Conservation (phyloP, 257 asterid genomes). For the Lycium barbarum region DNA sequence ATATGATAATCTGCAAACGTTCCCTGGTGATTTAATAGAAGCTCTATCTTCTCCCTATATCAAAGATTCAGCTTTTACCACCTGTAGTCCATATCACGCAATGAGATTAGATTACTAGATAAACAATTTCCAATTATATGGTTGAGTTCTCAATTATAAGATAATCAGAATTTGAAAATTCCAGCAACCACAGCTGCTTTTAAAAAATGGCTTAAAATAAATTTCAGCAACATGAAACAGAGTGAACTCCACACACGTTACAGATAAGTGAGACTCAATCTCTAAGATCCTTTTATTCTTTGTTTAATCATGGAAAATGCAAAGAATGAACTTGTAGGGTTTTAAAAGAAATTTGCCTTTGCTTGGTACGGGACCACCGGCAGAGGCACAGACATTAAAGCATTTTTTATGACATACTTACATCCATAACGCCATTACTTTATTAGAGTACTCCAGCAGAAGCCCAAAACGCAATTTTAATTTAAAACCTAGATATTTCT, state of each 20-base stretch:
- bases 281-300: neutral
- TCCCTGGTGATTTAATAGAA: no score
- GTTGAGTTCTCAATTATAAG: neutral
- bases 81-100: neutral
- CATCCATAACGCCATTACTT: neutral
- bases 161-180: neutral
- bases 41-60: neutral
- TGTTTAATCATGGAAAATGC: neutral
- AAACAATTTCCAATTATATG: neutral
- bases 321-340: neutral
- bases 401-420: neutral
- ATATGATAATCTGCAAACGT: no score
- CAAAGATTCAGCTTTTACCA: neutral
- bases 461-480: neutral
- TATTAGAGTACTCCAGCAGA: slow-evolving; percentile 5
- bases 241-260: neutral
- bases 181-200: neutral
- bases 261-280: neutral
- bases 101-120: neutral
- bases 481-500: neutral
- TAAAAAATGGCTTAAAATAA: neutral
- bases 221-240: slow-evolving; percentile 11
- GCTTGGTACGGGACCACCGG: neutral
- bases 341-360: neutral
- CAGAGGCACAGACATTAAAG: neutral